Percentiles rank a stretch among this genome's conserved stretches.
phyloP scores from a whole-genome alignment of 2,329 filamentous ascomycete genomes.

The Fusarium duplospermum region DNA sequence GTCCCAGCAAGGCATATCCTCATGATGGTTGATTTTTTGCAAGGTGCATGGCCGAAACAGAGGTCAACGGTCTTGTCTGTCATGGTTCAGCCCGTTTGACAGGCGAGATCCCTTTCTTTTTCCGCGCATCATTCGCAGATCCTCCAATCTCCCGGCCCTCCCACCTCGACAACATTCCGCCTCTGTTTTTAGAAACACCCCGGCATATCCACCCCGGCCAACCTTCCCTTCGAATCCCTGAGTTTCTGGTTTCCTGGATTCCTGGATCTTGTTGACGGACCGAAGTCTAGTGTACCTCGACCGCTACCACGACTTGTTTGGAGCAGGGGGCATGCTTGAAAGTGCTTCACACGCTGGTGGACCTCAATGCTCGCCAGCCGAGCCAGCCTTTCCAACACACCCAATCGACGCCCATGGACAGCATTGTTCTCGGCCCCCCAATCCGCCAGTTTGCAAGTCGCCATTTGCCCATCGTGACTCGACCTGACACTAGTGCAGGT shows the following conservation, averaged over 20 bases:
- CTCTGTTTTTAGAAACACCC: conserved; percentile 41
- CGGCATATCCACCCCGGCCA: conserved; percentile 20
- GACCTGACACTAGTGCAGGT: conserved; percentile 44
- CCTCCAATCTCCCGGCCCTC: conserved; percentile 37
- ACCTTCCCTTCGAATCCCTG: conserved; percentile 13
- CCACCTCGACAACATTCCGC: conserved; percentile 23
- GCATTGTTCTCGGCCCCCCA: conserved; percentile 21
- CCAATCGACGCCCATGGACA: conserved; percentile 16
- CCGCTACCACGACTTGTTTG: background rate
- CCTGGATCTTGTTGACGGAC: conserved; percentile 10
- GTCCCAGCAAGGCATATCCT: conserved; percentile 27
- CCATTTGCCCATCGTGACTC: conserved; percentile 34
- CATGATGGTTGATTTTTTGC: conserved; percentile 20
- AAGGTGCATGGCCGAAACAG: conserved; percentile 14
- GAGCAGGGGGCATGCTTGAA: conserved; percentile 21
- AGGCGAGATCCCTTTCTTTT: conserved; percentile 22
- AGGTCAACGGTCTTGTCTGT: conserved; percentile 5
- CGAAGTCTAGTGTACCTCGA: conserved; percentile 5
- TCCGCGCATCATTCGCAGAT: conserved; percentile 37
- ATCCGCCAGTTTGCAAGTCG: conserved; percentile 28
- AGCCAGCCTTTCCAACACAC: conserved; percentile 6
- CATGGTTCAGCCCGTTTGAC: conserved; percentile 11
- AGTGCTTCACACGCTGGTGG: conserved; percentile 11
- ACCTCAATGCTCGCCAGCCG: conserved; percentile 2
- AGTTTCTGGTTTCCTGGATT: background rate